These are phyloP conservation scores for Gypsophila paniculata DNA, from an alignment of 179 eudicot genomes.

Conservation along the genomic window DNA sequence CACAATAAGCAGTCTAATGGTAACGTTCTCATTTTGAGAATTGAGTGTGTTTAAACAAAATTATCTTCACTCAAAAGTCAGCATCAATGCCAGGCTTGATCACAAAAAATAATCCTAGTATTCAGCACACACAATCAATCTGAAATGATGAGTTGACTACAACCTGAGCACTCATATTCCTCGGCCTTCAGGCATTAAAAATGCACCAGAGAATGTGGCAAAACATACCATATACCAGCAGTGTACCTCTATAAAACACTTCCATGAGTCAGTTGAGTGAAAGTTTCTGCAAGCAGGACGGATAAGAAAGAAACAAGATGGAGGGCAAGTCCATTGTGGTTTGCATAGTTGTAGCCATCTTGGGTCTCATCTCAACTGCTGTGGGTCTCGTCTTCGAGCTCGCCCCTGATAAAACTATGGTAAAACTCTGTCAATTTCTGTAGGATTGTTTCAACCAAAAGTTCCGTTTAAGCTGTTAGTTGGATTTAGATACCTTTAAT, in stretches of 20 bases:
- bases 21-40: too few relatives aligned
- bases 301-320: constrained; percentile 3
- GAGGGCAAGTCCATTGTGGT: constrained; percentile 18
- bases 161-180: background rate
- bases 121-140: background rate
- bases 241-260: background rate
- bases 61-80: background rate
- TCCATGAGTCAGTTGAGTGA: background rate
- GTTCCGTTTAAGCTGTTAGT: background rate
- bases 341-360: constrained; percentile 17
- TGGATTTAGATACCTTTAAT: background rate
- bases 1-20: too few relatives aligned
- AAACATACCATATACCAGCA: background rate
- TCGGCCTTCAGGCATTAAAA: background rate
- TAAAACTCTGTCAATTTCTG: background rate
- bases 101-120: background rate
- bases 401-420: constrained; percentile 10
- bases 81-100: background rate
- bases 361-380: constrained; percentile 21
- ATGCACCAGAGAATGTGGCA: background rate
- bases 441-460: background rate
- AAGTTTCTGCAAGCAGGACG: background rate
- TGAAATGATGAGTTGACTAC: background rate
- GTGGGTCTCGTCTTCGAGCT: constrained; percentile 20
- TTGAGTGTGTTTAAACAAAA: background rate